Conservation (phyloP, 1,284 basidiomycete species). For the Fomitopsis schrenkii region DNA sequence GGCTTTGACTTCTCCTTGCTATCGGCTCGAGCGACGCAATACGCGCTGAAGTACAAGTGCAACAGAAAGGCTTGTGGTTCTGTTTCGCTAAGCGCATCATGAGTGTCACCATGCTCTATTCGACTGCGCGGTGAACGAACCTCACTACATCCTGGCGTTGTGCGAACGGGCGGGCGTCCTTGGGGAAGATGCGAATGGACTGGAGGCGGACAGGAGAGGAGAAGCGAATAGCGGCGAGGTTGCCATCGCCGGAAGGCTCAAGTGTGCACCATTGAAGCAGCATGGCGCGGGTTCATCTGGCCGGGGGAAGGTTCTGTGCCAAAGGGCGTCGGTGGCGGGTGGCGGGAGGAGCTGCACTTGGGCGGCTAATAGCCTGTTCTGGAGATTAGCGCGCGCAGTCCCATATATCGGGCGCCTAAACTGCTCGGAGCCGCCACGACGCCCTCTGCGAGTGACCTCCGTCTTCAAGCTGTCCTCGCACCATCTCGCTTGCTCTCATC, state of each 20-base stretch:
- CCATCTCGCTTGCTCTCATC: neutral
- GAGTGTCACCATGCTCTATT: neutral
- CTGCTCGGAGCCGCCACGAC: conserved; percentile 8
- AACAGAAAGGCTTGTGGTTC: conserved; percentile 69
- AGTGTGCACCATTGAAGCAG: conserved; percentile 70
- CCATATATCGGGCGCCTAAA: neutral
- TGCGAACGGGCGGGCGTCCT: conserved; percentile 54
- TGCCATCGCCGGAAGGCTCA: conserved; percentile 49
- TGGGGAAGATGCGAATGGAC: conserved; percentile 60
- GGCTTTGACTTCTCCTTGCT: conserved; percentile 54
- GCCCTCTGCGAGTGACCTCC: neutral
- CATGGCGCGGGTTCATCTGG: conserved; percentile 28
- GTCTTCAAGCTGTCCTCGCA: conserved; percentile 3
- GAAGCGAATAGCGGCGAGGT: conserved; percentile 65
- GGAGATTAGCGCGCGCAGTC: neutral
- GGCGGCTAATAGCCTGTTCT: neutral
- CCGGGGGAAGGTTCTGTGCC: neutral
- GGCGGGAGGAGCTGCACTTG: neutral
- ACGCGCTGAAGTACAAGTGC: conserved; percentile 69
- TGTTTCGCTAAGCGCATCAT: conserved; percentile 44
- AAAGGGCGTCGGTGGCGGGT: neutral
- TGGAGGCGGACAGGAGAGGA: conserved; percentile 56
- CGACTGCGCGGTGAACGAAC: conserved; percentile 36
- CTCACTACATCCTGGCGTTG: conserved; percentile 55
- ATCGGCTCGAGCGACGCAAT: conserved; percentile 40